Evolutionary conservation across 169 alveolate genomes (phyloP).

Genomic region (Eimeria maxima): DNA sequence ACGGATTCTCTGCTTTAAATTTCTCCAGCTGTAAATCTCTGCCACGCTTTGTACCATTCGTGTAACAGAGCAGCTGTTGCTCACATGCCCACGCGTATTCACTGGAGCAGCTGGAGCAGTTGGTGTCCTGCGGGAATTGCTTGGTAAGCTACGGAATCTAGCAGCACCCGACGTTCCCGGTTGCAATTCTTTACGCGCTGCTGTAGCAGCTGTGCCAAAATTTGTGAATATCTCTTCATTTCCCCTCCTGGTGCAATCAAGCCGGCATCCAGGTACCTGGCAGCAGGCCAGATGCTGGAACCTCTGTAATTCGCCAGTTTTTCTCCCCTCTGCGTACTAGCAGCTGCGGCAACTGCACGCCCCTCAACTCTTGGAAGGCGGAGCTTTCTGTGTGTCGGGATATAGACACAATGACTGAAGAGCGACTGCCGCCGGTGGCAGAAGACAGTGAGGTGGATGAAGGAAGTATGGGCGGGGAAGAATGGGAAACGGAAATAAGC

Average conservation of each 20-base stretch:
- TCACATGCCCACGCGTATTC: not conserved
- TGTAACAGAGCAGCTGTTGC: not conserved
- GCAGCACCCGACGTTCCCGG: not conserved
- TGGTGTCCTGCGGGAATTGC: not conserved
- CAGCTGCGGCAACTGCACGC: not conserved
- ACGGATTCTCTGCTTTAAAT: not conserved
- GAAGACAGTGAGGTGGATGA: too few relatives aligned
- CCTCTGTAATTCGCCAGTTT: constrained; percentile 3
- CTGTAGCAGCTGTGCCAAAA: not conserved
- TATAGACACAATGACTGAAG: not conserved
- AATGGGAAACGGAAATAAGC: not conserved
- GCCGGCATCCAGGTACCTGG: not conserved
- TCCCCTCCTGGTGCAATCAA: not conserved
- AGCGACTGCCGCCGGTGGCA: not conserved
- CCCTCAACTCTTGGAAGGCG: not conserved
- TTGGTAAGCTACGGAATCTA: not conserved
- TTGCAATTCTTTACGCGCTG: not conserved
- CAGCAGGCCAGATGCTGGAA: not conserved
- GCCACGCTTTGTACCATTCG: not conserved
- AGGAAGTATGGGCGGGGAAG: not conserved
- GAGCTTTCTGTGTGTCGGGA: not conserved
- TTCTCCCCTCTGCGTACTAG: not conserved
- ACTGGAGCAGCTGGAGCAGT: not conserved
- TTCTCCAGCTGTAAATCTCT: not conserved
- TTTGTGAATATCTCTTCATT: not conserved